A percentile compares a stretch with the other conserved stretches of the same genome.
Evolutionary conservation across 768 basidiomycete species (phyloP).

Genomic region (Agaricus blazei): DNA sequence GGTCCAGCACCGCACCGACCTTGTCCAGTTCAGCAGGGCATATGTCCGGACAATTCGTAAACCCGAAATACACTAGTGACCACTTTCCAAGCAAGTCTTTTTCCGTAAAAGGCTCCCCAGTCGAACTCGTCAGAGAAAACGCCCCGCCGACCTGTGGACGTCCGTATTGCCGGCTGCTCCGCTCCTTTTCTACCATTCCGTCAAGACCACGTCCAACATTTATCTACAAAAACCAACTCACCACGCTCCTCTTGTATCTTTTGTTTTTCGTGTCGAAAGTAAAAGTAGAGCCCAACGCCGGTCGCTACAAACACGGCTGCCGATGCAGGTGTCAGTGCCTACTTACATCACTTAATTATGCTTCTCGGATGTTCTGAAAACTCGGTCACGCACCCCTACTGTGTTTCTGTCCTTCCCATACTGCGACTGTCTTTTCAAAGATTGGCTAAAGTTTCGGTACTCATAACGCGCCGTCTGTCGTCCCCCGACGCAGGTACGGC

Average conservation of each 20-base stretch:
- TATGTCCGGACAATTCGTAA: constrained; percentile 98
- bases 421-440: constrained; percentile 4
- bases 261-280: constrained; percentile 86
- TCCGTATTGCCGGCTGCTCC: constrained; percentile 68
- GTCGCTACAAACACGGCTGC: constrained; percentile 81
- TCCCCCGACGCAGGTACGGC: too few species aligned
- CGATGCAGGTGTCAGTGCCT: constrained; percentile 92
- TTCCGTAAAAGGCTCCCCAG: constrained; percentile 72
- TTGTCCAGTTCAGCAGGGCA: constrained; percentile 98
- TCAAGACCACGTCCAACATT: neutral
- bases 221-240: constrained; percentile 25
- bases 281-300: constrained; percentile 77
- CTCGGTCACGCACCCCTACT: constrained; percentile 8
- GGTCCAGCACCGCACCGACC: constrained; percentile 70
- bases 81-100: constrained; percentile 84
- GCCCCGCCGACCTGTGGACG: constrained; percentile 89
- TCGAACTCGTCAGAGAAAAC: constrained; percentile 68
- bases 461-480: neutral
- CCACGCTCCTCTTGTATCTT: constrained; percentile 73
- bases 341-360: neutral
- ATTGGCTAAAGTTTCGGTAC: neutral
- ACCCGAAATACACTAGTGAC: constrained; percentile 96
- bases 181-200: constrained; percentile 58
- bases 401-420: constrained; percentile 1
- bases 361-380: neutral